A percentile compares a stretch with the other conserved stretches of the same genome.
phyloP scores from a whole-genome alignment of 192 early-diverging fungal genomes.

The Rhizophlyctis rosea region DNA sequence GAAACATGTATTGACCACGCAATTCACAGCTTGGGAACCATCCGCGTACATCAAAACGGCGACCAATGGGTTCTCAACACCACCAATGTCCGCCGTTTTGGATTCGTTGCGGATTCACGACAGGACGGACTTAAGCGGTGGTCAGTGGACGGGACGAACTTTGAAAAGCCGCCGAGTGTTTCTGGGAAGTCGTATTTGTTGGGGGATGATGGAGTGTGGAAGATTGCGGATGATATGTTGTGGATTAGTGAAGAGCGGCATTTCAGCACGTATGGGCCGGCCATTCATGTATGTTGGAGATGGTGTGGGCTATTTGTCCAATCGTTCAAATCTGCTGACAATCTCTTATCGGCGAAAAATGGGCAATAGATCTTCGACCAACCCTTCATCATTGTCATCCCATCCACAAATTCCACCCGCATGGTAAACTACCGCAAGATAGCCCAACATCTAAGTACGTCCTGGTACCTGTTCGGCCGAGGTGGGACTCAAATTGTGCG shows the following conservation, averaged over 20 bases:
- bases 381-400: conserved; percentile 53
- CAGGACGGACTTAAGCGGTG: conserved; percentile 31
- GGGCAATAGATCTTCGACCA: conserved; percentile 29
- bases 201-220: conserved; percentile 30
- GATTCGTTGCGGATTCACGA: conserved; percentile 42
- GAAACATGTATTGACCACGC: not conserved
- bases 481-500: conserved; percentile 58
- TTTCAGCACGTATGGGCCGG: conserved; percentile 66
- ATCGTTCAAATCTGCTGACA: not conserved
- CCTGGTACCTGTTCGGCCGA: conserved; percentile 64
- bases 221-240: conserved; percentile 32
- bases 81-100: conserved; percentile 62
- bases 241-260: conserved; percentile 53
- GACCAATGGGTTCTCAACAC: conserved; percentile 51
- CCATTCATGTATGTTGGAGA: conserved; percentile 30
- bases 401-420: conserved; percentile 20
- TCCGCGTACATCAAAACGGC: conserved; percentile 22
- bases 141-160: conserved; percentile 46
- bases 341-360: no score
- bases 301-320: not conserved
- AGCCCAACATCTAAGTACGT: conserved; percentile 57
- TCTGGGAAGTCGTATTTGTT: conserved; percentile 41
- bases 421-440: conserved; percentile 35
- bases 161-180: conserved; percentile 33
- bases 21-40: conserved; percentile 25